phyloP scores from a whole-genome alignment of 2,329 filamentous ascomycete genomes.

The Lachnellula occidentalis region DNA sequence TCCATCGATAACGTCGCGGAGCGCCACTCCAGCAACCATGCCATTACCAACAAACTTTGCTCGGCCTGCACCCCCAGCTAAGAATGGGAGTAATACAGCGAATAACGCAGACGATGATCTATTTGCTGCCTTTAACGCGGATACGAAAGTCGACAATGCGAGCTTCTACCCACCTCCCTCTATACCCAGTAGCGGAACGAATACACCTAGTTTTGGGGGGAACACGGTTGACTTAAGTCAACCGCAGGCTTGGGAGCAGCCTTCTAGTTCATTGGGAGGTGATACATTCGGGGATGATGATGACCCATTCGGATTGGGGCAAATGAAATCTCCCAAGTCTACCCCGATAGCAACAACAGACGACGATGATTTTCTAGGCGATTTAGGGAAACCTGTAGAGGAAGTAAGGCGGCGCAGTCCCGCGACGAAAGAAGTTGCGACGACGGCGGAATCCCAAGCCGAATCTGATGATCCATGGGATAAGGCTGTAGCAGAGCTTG shows the following conservation, averaged over 20 bases:
- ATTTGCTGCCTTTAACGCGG: slow-evolving; percentile 61
- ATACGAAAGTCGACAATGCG: slow-evolving; percentile 61
- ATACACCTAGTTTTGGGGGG: slow-evolving; percentile 39
- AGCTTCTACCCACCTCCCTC: slow-evolving; percentile 58
- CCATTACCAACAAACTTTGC: slow-evolving; percentile 28
- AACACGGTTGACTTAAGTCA: slow-evolving; percentile 44
- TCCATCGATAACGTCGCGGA: slow-evolving; percentile 44
- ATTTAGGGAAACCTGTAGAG: slow-evolving; percentile 59
- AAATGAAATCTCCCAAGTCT: slow-evolving; percentile 40
- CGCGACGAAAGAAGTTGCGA: slow-evolving; percentile 21
- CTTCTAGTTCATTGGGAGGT: slow-evolving; percentile 19
- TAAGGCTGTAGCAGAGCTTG: slow-evolving; percentile 76
- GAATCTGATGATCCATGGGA: slow-evolving; percentile 60
- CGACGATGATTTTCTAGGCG: slow-evolving; percentile 61
- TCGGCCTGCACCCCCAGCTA: slow-evolving; percentile 28
- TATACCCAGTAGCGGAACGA: slow-evolving; percentile 30
- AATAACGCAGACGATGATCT: slow-evolving; percentile 52
- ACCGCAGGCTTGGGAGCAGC: slow-evolving; percentile 48
- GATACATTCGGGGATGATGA: slow-evolving; percentile 56
- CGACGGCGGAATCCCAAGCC: slow-evolving; percentile 16
- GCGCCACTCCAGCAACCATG: slow-evolving; percentile 38
- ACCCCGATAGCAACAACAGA: slow-evolving; percentile 36
- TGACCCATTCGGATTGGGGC: slow-evolving; percentile 78
- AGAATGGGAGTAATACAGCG: slow-evolving; percentile 17
- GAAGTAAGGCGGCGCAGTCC: slow-evolving; percentile 47